Conservation (phyloP, 2,329 filamentous ascomycete genomes). For the Diaporthe capsici region DNA sequence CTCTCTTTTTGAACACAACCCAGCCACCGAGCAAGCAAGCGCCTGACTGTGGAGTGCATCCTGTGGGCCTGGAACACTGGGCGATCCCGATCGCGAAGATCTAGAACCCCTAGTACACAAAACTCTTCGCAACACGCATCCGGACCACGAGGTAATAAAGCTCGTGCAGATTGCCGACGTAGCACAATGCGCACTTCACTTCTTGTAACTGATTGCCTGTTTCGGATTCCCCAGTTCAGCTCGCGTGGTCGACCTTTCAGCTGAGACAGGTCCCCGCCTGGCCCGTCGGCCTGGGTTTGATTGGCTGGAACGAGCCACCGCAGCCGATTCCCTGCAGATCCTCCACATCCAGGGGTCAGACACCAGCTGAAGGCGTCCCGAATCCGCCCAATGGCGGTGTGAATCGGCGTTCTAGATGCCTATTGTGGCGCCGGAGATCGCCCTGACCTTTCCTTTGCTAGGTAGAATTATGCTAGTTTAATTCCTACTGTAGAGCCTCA, state of each 20-base stretch:
- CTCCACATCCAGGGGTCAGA: slow-evolving; percentile 24
- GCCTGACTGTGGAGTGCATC: not conserved
- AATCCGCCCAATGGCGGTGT: not conserved
- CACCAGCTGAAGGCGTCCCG: slow-evolving; percentile 29
- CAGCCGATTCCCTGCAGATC: slow-evolving; percentile 14
- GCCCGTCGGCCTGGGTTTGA: not conserved
- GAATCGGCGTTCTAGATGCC: slow-evolving; percentile 4
- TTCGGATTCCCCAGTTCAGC: slow-evolving; percentile 26
- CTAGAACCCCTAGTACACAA: not conserved
- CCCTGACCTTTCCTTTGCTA: not conserved
- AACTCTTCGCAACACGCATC: not conserved
- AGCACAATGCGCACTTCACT: slow-evolving; percentile 8
- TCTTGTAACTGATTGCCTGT: slow-evolving; percentile 2
- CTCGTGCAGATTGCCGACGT: slow-evolving; percentile 21
- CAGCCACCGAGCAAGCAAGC: not conserved
- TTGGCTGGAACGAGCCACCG: slow-evolving; percentile 23
- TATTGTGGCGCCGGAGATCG: slow-evolving; percentile 25
- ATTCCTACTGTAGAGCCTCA: slow-evolving; percentile 32
- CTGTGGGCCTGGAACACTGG: not conserved
- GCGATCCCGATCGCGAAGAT: not conserved
- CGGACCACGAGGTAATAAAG: not conserved
- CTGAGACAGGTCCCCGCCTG: slow-evolving; percentile 4
- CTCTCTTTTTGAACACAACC: not conserved
- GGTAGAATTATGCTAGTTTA: slow-evolving; percentile 25
- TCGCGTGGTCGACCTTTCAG: slow-evolving; percentile 30